Base-by-base conservation (phyloP, 805 yeast species). In the Candida coquimbonensis region DNA sequence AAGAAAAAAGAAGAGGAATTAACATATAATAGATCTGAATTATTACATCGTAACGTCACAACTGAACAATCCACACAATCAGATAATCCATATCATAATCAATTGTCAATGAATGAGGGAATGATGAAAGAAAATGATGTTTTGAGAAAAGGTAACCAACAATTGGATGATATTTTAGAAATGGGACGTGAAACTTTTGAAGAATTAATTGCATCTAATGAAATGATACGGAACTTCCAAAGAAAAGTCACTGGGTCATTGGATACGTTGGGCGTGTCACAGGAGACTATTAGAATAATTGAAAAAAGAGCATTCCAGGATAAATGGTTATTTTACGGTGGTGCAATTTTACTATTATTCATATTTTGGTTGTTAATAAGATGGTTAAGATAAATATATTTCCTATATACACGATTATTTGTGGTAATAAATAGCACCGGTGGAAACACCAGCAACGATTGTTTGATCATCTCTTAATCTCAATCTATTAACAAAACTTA, bases 101-200 rank as follows among this genome's bases (percentile, higher is more conserved):
- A 12, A 69, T 78, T 33, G 43, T 43, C 42, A n/a, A 41, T 39
- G 39, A 33, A 42, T 7, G 42, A 82, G 42, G 95, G 95, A 0
- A 65, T 87, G 46, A 69, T 74, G 50, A 78, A 82, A 51, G 98
- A 93, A 57, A 74, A 73, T 39, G 75, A 76, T 39, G 74, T 78
- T 8, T 66, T 85, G 34, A 73, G 74, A 31, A 70, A 86, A 46
- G 89, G 96, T 0, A 80, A 85, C 37, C 80, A 80, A 45, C 96
- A 87, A 60, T 68, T 93, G 49, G 99, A 93, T 61, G 88, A 87
- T 52, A 87, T 93, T 37, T 63, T 93, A 38, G 97, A 87, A 57
- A 84, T 87, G 83, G 98, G 97, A 2, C 78, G 84, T 49, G 75
- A 76, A 41, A 87, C 96, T 2, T 77, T 88, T 52, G 95, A 86